Percentiles rank a stretch among this genome's conserved stretches.
Evolutionary conservation across 2,329 filamentous ascomycete genomes (phyloP).

Genomic region (Cercospora sp.): DNA sequence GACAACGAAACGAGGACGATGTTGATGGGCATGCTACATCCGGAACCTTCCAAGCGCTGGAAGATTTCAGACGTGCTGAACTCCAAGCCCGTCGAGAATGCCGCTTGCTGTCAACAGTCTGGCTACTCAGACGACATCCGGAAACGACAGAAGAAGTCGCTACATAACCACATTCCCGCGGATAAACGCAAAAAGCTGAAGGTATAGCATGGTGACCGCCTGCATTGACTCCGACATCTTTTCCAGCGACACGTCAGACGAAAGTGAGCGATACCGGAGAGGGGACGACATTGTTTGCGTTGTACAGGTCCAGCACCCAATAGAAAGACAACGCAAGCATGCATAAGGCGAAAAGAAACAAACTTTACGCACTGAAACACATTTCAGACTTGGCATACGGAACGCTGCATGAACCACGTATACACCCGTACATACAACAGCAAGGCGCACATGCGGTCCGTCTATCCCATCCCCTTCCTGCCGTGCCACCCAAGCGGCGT

Average conservation of each 20-base stretch:
- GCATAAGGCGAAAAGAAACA: background rate
- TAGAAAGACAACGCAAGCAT: background rate
- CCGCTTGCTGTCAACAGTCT: conserved; percentile 37
- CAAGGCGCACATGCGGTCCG: background rate
- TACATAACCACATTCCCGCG: conserved; percentile 42
- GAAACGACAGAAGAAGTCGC: conserved; percentile 42
- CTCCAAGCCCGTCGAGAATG: conserved; percentile 46
- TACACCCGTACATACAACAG: conserved; percentile 4
- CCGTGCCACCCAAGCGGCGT: background rate
- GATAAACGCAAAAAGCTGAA: conserved; percentile 12
- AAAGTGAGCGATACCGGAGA: background rate
- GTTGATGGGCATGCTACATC: conserved; percentile 79
- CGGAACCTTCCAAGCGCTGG: conserved; percentile 69
- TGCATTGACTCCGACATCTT: background rate
- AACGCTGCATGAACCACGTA: conserved; percentile 5
- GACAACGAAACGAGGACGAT: conserved; percentile 69
- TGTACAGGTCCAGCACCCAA: conserved; percentile 12
- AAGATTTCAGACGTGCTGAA: conserved; percentile 67
- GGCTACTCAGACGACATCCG: conserved; percentile 39
- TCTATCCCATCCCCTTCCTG: background rate
- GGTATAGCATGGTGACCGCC: conserved; percentile 3
- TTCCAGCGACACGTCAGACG: background rate
- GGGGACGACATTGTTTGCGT: conserved; percentile 12
- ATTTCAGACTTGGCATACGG: background rate
- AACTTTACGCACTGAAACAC: conserved; percentile 5